A percentile compares a stretch with the other conserved stretches of the same genome.
phyloP scores from a whole-genome alignment of 768 basidiomycete genomes.

The Suillus tomentosus region DNA sequence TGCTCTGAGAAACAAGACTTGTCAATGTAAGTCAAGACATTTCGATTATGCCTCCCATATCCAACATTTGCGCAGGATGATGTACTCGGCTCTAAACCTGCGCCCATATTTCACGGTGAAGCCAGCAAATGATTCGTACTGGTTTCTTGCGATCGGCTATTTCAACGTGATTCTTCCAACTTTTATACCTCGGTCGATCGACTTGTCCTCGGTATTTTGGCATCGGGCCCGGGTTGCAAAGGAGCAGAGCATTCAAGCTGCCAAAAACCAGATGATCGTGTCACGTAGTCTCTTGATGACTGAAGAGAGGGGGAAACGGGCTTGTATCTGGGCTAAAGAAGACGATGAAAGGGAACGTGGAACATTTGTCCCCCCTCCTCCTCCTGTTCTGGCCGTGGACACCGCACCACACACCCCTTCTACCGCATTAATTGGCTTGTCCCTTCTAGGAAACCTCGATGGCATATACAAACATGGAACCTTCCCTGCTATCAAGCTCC shows the following conservation, averaged over 20 bases:
- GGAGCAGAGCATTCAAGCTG: constrained; percentile 63
- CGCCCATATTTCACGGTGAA: constrained; percentile 57
- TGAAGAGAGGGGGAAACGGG: constrained; percentile 55
- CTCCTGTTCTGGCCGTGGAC: constrained; percentile 23
- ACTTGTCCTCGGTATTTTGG: constrained; percentile 62
- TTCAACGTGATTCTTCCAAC: constrained; percentile 81
- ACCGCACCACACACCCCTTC: constrained; percentile 49
- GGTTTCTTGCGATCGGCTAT: constrained; percentile 81
- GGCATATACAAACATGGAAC: constrained; percentile 71
- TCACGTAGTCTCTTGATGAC: constrained; percentile 69
- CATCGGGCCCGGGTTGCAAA: constrained; percentile 70
- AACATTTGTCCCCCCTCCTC: constrained; percentile 35
- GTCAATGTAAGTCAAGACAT: constrained; percentile 46
- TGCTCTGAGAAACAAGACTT: constrained; percentile 45
- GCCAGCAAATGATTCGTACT: constrained; percentile 62
- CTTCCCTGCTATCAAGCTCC: constrained; percentile 60
- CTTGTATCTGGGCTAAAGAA: constrained; percentile 70
- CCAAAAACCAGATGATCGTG: constrained; percentile 62
- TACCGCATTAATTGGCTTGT: constrained; percentile 71
- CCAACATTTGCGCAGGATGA: constrained; percentile 49
- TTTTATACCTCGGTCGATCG: constrained; percentile 55
- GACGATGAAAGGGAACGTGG: constrained; percentile 66
- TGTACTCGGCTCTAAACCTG: constrained; percentile 86
- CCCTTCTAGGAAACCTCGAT: constrained; percentile 84
- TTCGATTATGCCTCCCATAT: not conserved